Base-by-base conservation (phyloP, 192 early-diverging fungal species). In the Umbelopsis sp. region DNA sequence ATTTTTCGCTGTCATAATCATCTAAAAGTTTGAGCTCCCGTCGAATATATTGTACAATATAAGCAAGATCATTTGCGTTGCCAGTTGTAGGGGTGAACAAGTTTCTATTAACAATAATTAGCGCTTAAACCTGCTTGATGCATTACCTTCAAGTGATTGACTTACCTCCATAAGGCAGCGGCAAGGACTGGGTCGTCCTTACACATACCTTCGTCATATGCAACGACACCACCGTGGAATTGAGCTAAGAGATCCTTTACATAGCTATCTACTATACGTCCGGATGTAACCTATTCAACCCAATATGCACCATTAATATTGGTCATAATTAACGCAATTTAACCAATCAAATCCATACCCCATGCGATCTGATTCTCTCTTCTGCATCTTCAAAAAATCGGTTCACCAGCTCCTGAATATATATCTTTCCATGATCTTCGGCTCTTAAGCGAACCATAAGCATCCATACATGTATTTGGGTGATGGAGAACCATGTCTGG, bases 381-480 rank as follows among this genome's bases (percentile, higher is more conserved):
- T 98, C 97, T 4, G 93, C 87, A 74, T 97, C 96, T 11, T 90
- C 84, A 82, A 96, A 97, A 44, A 98, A 89, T 68, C 88, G 82
- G 75, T 95, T 91, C 17, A 97, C 90, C 50, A 98, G 56, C 59
- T 94, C 93, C 69, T 97, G 94, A 66, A 89, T 93, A 80, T 92
- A 92, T 67, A 94, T 83, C 71, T 91, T 93, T 53, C 94, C 89
- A 45, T 88, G 79, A 7, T 84, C 78, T 66, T 91, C 87, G 7
- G 89, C 86, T 51, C 92, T 85, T 17, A 93, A 78, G 41, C 95
- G 93, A 10, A 93, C 94, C 88, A 91, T 93, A 65, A 92, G 80
- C 88, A 98, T 90, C 97, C 97, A 98, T 5, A 97, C 87, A 71
- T 98, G 95, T 67, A 98, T 81, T 31, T 94, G 88, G 0, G 93